Conservation (phyloP, 139 green algal genomes). For the Haematococcus lacustris region DNA sequence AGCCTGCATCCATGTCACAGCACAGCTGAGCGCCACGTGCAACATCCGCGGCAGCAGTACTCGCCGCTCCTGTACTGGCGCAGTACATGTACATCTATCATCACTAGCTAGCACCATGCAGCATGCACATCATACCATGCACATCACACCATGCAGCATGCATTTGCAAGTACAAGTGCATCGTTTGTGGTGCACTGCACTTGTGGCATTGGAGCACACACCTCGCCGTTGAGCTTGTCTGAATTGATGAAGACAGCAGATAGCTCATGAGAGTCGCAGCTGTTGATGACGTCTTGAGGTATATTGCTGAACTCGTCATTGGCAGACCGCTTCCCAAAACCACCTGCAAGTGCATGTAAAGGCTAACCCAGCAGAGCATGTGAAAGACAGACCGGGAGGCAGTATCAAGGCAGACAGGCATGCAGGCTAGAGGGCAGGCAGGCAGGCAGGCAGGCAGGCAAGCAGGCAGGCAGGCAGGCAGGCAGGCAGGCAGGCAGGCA, state of each 20-base stretch:
- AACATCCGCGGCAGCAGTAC: too few species aligned
- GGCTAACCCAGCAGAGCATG: too few species aligned
- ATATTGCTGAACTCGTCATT: slow-evolving; percentile 11
- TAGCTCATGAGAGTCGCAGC: slow-evolving; percentile 41
- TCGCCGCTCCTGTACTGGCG: too few species aligned
- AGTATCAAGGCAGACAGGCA: not conserved
- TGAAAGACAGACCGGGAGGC: too few species aligned
- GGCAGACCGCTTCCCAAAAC: not conserved
- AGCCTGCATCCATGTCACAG: slow-evolving; percentile 53
- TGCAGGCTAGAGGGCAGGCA: not conserved
- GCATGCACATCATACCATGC: slow-evolving; percentile 20
- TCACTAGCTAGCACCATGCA: not conserved
- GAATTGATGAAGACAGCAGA: slow-evolving; percentile 41
- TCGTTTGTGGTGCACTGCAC: too few species aligned
- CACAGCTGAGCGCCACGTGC: too few species aligned
- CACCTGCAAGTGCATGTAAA: not conserved
- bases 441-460: slow-evolving; percentile 1
- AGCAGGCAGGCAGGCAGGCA: too few species aligned
- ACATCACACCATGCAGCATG: too few species aligned
- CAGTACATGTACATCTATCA: too few species aligned
- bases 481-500: not conserved
- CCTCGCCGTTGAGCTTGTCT: slow-evolving; percentile 68
- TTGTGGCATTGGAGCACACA: too few species aligned
- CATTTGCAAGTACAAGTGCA: too few species aligned
- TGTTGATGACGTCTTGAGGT: slow-evolving; percentile 39